Base-by-base conservation (phyloP, 192 early-diverging fungal genomes). In the Rhizophagus clarus region DNA sequence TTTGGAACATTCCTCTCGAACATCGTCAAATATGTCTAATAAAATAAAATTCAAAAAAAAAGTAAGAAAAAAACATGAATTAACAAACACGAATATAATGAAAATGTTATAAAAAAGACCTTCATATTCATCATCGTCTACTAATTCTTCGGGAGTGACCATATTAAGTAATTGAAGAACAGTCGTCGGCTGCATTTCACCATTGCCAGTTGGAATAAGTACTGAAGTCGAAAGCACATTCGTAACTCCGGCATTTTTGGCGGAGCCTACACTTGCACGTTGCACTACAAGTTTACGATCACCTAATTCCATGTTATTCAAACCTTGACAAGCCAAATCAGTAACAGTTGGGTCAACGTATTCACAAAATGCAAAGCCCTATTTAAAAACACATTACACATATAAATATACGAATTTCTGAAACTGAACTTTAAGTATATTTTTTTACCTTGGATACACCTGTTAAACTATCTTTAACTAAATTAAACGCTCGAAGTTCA, bases 301-400 rank as follows among this genome's bases (percentile, higher is more conserved):
- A 63, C 95, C 96, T 4, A 99, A 83, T 81, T 96, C 95, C 93
- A 99, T 95, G 49, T 96, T 94, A 81, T 98, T 97, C 32, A 99
- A 90, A 2, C 96, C 96, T 81, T 97, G 91, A 81, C 96, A 97
- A 15, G 95, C 98, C 56, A 96, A 87, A 80, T 99, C 98, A 8
- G 97, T 98, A 17, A 97, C 84, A 32, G 79, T 88, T 24, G 95
- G 91, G 83, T 98, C 95, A 22, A 89, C 88, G 77, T 96, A 99
- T 86, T 99, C 98, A 83, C 96, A 97, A 79, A 99, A 98, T 3
- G 97, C 98, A 88, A 95, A 98, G 2, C 98, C 98, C 86, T 95
- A 80, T 3, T 20, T 60, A 42, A 37, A 69, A 79, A 28, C 20
- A 71, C 22, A 64, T 2, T 29, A 37, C 14, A n/a, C 5, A 73